A percentile compares a stretch with the other conserved stretches of the same genome.
phyloP scores from a whole-genome alignment of 495 filamentous ascomycete species.

The Neurospora pannonica region DNA sequence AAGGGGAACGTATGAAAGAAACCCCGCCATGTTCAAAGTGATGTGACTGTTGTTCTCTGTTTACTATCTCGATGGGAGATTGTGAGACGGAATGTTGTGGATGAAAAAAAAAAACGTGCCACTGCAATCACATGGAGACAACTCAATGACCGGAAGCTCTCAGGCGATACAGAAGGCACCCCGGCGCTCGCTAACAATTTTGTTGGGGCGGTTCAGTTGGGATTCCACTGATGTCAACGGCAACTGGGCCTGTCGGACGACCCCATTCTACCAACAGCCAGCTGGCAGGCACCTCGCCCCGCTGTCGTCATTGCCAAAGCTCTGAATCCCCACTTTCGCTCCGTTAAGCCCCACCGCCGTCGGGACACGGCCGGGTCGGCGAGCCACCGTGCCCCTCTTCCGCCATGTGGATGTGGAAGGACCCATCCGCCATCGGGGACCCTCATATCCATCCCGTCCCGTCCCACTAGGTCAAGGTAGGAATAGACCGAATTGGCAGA shows the following conservation, averaged over 20 bases:
- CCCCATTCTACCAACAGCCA: not conserved
- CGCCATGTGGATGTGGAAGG: not conserved
- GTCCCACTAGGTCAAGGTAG: not conserved
- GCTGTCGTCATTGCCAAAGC: not conserved
- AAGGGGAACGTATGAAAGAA: conserved; percentile 40
- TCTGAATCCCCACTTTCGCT: not conserved
- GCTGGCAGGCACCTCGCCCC: not conserved
- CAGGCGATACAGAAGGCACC: not conserved
- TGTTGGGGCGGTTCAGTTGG: not conserved
- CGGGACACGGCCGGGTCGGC: not conserved
- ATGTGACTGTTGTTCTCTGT: not conserved
- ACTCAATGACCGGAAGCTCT: not conserved
- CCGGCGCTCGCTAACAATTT: not conserved
- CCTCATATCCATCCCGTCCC: not conserved
- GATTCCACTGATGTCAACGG: not conserved
- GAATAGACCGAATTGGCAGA: not conserved
- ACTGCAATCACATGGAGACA: not conserved
- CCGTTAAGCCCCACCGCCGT: not conserved
- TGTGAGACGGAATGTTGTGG: not conserved
- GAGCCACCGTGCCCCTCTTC: not conserved
- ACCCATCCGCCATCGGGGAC: not conserved
- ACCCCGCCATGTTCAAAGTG: conserved; percentile 23
- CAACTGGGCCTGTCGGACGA: not conserved
- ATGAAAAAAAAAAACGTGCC: not conserved
- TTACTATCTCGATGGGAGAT: not conserved